Base-by-base conservation (phyloP, 2,329 filamentous ascomycete genomes). In the Sporothrix brasiliensis region DNA sequence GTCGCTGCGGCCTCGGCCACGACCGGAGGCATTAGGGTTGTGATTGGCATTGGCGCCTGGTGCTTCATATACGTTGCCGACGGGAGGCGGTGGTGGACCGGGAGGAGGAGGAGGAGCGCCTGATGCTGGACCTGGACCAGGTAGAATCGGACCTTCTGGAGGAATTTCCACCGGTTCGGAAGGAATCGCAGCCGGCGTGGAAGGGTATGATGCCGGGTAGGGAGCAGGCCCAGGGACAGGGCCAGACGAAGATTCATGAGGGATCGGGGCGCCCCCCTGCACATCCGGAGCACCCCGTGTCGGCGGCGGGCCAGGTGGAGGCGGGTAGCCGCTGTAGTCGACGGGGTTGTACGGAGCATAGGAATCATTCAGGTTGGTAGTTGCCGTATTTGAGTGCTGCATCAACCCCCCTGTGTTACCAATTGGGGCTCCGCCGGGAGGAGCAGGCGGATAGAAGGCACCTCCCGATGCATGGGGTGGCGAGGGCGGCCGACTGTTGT, bases 401-500 rank as follows among this genome's bases (percentile, higher is more conserved):
- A 79, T 78, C 73, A 82, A 80, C 21, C 77, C 49, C 39, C 65
- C 67, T 3, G 47, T 16, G 58, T 19, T 19, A 56, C 66, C 47
- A 41, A 63, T 16, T 21, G 54, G 13, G 70, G 67, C 24, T 63
- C 68, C n/a, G 71, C 67, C 73, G 71, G 54, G 53, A 10, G 67
- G 61, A 10, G 49, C 65, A 2, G 82, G 81, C 3, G 81, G 82
- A 71, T 83, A 85, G 75, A 81, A 85, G 19, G 81, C 81, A 14
- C 84, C 84, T n/a, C 84, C 84, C 2, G 84, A 86, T 4, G 83
- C 83, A 69, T 80, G 83, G 3, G 83, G 82, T 0, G 84, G 84
- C 2, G 84, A 86, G 5, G 81, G 80, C 4, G 80, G 80, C 3
- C 73, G 58, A 47, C 69, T 66, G 16, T 56, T 41, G 52, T 77